phyloP scores from a whole-genome alignment of 2,329 filamentous ascomycete species.

The Pyrenophora tritici-repentis region DNA sequence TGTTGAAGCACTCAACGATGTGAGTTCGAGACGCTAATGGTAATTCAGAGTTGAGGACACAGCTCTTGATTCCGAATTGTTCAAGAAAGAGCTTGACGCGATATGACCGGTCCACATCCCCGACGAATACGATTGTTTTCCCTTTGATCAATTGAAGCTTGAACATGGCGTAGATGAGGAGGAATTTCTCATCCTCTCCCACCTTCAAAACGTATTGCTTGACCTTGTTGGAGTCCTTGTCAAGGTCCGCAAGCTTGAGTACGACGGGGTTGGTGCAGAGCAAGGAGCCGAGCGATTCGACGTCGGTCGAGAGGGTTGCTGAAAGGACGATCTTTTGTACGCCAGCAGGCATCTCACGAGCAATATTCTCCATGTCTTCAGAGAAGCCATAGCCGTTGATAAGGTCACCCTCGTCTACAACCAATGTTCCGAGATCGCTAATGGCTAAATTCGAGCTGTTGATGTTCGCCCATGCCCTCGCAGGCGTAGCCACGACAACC shows the following conservation, averaged over 20 bases:
- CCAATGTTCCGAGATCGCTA: conserved; percentile 69
- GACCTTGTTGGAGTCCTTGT: conserved; percentile 75
- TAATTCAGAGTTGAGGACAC: conserved; percentile 90
- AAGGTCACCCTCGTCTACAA: conserved; percentile 93
- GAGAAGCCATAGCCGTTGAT: conserved; percentile 94
- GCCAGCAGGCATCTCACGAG: conserved; percentile 77
- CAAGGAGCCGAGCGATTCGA: conserved; percentile 80
- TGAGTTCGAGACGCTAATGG: conserved; percentile 92
- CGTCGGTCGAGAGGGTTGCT: conserved; percentile 85
- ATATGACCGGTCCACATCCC: conserved; percentile 87
- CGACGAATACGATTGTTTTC: conserved; percentile 84
- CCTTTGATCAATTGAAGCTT: conserved; percentile 93
- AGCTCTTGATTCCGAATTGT: conserved; percentile 93
- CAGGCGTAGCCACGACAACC: conserved; percentile 87
- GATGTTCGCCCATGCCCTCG: conserved; percentile 78
- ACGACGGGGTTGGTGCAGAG: conserved; percentile 83
- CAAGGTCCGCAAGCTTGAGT: conserved; percentile 81
- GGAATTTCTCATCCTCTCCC: conserved; percentile 96
- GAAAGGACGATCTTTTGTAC: conserved; percentile 93
- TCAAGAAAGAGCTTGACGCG: conserved; percentile 93
- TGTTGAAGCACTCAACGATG: conserved; percentile 96
- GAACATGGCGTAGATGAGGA: conserved; percentile 91
- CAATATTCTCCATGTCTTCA: conserved; percentile 81
- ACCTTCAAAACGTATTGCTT: conserved; percentile 90
- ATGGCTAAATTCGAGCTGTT: conserved; percentile 73